Evolutionary conservation across 805 yeast species (phyloP), one percentile per base, ranked within the genome.

Genomic region (Scheffersomyces lignosus): DNA sequence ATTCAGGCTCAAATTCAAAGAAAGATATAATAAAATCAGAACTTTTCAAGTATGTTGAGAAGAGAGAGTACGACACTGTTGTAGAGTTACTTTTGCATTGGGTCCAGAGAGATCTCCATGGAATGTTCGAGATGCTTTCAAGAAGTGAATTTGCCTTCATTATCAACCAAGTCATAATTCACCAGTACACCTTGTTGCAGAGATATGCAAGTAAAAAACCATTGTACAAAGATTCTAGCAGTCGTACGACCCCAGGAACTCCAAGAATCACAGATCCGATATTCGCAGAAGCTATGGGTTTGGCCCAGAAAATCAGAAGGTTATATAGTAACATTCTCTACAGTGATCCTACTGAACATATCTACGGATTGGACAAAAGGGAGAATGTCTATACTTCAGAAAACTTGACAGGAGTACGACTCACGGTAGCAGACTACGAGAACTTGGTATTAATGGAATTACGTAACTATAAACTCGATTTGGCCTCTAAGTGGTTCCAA

Each of bases 401-500:
- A 9, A 17, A 38, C 4, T 31, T 43, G 14, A 38, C 44, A 2
- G 54, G 48, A 1, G 48, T 48, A 31, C 36, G 34, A 22, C 41
- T 64, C 18, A 34, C 43, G 2, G 40, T 49, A 2, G 37, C 38
- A 3, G 74, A 70, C 48, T 66, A 55, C 43, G 73, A 69, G 41
- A 69, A 65, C 46, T 50, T 70, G 41, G 58, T 68, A 14, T 15
- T 34, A 29, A 48, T 68, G 35, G 74, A 69, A 43, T 47, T 59
- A 34, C 42, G 48, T 36, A 67, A 64, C 47, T 43, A 40, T n/a
- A 68, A 66, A 39, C 41, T 61, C 26, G 74, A 69, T 47, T 55
- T 68, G 45, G 73, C 70, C 3, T 51, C 64, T 3, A 54, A 52
- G 34, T 69, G 73, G 73, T 63, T 66, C 39, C 56, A 50, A 33